phyloP scores from a whole-genome alignment of 495 filamentous ascomycete species.

The Xylaria castorea region DNA sequence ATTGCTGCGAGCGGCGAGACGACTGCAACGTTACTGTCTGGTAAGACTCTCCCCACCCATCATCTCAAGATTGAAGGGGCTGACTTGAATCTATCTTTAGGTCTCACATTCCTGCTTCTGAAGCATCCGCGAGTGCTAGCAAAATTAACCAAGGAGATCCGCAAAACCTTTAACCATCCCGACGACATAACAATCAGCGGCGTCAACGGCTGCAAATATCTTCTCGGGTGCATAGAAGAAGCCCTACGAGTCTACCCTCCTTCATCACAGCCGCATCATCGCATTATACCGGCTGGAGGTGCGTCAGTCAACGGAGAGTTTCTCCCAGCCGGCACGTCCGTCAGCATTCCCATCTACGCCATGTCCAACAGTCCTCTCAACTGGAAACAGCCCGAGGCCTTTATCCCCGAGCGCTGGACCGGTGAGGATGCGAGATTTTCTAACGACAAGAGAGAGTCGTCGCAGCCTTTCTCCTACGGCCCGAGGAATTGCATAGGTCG shows the following conservation, averaged over 20 bases:
- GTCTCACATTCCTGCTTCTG: constrained; percentile 56
- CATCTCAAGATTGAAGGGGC: neutral
- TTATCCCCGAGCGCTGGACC: constrained; percentile 50
- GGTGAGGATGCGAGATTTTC: constrained; percentile 38
- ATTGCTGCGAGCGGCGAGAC: constrained; percentile 64
- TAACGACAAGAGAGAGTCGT: constrained; percentile 32
- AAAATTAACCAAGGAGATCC: constrained; percentile 57
- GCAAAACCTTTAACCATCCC: constrained; percentile 50
- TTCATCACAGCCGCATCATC: constrained; percentile 51
- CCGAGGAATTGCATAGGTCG: constrained; percentile 60
- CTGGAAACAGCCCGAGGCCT: constrained; percentile 48
- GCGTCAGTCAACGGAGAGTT: constrained; percentile 52
- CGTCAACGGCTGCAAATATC: constrained; percentile 55
- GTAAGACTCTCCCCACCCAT: constrained; percentile 10
- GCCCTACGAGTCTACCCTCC: constrained; percentile 65
- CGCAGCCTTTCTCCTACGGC: constrained; percentile 50
- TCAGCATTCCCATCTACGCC: constrained; percentile 45
- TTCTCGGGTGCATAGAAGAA: constrained; percentile 63
- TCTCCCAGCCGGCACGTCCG: constrained; percentile 45
- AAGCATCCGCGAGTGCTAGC: constrained; percentile 49
- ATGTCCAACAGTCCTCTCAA: constrained; percentile 37
- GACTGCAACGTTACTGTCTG: constrained; percentile 60
- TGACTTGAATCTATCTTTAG: constrained; percentile 5
- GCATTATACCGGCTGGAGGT: constrained; percentile 50
- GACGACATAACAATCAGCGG: constrained; percentile 58